Evolutionary conservation across 139 green algal genomes (phyloP).

Genomic region (Helicosporidium sp.): DNA sequence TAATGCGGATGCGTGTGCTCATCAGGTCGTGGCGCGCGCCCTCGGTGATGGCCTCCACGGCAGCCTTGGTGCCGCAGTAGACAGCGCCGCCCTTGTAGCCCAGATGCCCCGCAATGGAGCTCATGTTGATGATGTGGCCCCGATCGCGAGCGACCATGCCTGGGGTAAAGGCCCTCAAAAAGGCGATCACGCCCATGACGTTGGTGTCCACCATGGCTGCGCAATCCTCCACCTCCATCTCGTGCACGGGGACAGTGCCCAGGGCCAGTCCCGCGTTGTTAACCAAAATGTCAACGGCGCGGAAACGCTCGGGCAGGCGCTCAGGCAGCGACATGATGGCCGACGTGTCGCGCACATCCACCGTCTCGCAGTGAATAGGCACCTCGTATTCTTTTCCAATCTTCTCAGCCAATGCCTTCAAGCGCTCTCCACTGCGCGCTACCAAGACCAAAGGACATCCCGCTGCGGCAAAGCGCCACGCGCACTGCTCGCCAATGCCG

Average conservation of each 20-base stretch:
- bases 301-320: constrained; percentile 8
- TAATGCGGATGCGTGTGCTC: constrained; percentile 46
- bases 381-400: constrained; percentile 27
- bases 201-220: constrained; percentile 66
- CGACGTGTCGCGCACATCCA: background rate
- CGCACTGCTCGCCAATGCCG: constrained; percentile 51
- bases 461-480: constrained; percentile 44
- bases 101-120: constrained; percentile 44
- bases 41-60: constrained; percentile 42
- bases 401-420: constrained; percentile 23
- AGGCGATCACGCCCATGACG: constrained; percentile 36
- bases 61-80: constrained; percentile 63
- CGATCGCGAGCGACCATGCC: constrained; percentile 19
- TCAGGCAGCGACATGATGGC: background rate
- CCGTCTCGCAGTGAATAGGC: background rate
- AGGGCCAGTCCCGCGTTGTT: constrained; percentile 71
- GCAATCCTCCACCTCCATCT: constrained; percentile 29
- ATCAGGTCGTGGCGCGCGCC: constrained; percentile 56
- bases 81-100: constrained; percentile 46
- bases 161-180: constrained; percentile 35
- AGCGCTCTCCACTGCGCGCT: constrained; percentile 36
- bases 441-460: constrained; percentile 48
- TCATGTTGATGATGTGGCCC: constrained; percentile 67
- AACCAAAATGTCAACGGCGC: constrained; percentile 56
- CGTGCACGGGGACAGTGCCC: constrained; percentile 21